Percentiles rank a stretch among this genome's conserved stretches.
Conservation (phyloP, 2,329 filamentous ascomycete species). For the Diaporthe vexans region DNA sequence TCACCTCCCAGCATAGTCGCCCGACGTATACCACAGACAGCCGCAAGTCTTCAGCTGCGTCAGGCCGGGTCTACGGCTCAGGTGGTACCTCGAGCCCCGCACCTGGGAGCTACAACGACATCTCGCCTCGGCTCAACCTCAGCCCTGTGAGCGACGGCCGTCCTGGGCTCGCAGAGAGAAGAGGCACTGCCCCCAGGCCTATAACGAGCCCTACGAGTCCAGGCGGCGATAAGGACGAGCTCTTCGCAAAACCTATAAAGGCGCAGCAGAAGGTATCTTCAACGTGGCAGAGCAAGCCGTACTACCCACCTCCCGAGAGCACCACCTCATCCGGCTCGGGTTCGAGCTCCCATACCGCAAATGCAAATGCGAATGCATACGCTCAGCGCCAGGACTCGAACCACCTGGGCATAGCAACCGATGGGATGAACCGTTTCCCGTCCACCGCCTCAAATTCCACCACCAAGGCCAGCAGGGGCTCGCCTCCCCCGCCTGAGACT, state of each 20-base stretch:
- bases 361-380: constrained; percentile 50
- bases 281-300: constrained; percentile 68
- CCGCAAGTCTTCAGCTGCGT: constrained; percentile 50
- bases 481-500: constrained; percentile 94
- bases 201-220: constrained; percentile 86
- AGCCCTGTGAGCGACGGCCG: constrained; percentile 69
- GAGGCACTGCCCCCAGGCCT: constrained; percentile 85
- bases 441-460: constrained; percentile 96
- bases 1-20: constrained; percentile 53
- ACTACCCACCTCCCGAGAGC: constrained; percentile 70
- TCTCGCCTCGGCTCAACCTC: constrained; percentile 67
- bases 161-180: constrained; percentile 81
- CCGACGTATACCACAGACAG: constrained; percentile 61
- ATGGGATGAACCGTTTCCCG: constrained; percentile 73
- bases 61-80: constrained; percentile 51
- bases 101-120: constrained; percentile 62
- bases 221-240: constrained; percentile 80
- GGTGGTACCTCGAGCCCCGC: constrained; percentile 51
- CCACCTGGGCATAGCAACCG: constrained; percentile 56
- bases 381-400: constrained; percentile 44
- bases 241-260: constrained; percentile 78
- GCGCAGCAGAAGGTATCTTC: constrained; percentile 59
- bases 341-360: constrained; percentile 40
- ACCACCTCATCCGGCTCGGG: constrained; percentile 49
- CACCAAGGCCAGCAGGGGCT: constrained; percentile 90